A percentile compares a stretch with the other conserved stretches of the same genome.
Conservation (phyloP, 2,329 filamentous ascomycete genomes). For the Aspergillus sp. region DNA sequence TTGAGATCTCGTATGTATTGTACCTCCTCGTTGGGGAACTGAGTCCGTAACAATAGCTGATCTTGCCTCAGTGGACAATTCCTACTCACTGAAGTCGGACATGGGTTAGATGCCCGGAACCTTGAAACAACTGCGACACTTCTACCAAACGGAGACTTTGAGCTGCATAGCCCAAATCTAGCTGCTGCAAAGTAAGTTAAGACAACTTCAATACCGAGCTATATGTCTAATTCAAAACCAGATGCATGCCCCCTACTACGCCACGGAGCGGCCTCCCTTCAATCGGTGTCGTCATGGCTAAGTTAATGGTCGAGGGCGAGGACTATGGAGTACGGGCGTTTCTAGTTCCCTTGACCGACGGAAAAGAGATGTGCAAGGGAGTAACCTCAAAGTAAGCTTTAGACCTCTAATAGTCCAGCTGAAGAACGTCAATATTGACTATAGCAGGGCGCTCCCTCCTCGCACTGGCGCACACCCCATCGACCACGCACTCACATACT, state of each 20-base stretch:
- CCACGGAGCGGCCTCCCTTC: constrained; percentile 13
- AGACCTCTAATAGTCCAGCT: background rate
- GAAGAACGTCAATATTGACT: background rate
- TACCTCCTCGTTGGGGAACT: background rate
- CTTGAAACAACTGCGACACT: constrained; percentile 41
- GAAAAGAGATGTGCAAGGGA: constrained; percentile 19
- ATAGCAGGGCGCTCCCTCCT: constrained; percentile 4
- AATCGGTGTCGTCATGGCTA: constrained; percentile 21
- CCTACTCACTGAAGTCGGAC: constrained; percentile 42
- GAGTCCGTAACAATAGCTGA: background rate
- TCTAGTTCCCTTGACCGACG: constrained; percentile 21
- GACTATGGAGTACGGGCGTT: constrained; percentile 21
- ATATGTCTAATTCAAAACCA: background rate
- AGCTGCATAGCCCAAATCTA: constrained; percentile 32
- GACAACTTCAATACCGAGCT: background rate
- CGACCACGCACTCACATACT: constrained; percentile 22
- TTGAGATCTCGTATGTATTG: constrained; percentile 23
- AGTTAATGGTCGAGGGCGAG: constrained; percentile 18
- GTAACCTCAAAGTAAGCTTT: constrained; percentile 11
- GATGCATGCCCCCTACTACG: constrained; percentile 24
- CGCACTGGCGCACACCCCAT: constrained; percentile 14
- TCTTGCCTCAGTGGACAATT: constrained; percentile 27
- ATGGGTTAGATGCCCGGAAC: constrained; percentile 41
- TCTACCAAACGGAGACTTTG: constrained; percentile 33
- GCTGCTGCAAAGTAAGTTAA: constrained; percentile 32